phyloP scores from a whole-genome alignment of 2,329 filamentous ascomycete genomes.

The Myotisia sp. region DNA sequence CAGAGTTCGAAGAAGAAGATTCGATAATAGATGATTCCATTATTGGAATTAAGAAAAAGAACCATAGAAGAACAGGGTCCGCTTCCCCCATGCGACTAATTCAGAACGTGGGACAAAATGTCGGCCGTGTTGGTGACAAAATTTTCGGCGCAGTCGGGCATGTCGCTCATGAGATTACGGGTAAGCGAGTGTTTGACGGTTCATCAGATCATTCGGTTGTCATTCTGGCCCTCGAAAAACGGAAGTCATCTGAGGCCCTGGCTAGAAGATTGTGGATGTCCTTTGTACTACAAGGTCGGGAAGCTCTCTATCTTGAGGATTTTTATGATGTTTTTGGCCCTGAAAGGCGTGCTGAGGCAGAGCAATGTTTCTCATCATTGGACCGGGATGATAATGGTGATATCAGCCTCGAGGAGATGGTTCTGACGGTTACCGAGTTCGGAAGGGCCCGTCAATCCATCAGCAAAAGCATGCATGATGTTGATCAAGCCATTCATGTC shows the following conservation, averaged over 20 bases:
- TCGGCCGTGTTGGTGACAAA: constrained; percentile 78
- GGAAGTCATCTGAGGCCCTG: constrained; percentile 71
- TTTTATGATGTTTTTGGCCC: constrained; percentile 74
- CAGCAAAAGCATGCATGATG: constrained; percentile 87
- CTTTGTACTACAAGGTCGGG: constrained; percentile 79
- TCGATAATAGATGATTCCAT: constrained; percentile 78
- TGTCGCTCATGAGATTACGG: constrained; percentile 85
- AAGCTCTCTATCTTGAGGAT: constrained; percentile 66
- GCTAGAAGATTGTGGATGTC: constrained; percentile 97
- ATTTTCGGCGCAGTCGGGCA: constrained; percentile 87
- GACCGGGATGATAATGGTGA: constrained; percentile 87
- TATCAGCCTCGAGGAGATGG: constrained; percentile 90
- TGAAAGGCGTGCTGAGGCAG: constrained; percentile 59
- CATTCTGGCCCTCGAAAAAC: constrained; percentile 74
- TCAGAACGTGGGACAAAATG: constrained; percentile 54
- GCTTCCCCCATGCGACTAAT: constrained; percentile 68
- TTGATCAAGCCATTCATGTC: constrained; percentile 82
- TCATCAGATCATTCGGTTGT: constrained; percentile 83
- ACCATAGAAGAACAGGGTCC: constrained; percentile 43
- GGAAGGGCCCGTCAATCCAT: constrained; percentile 79
- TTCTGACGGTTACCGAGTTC: constrained; percentile 70
- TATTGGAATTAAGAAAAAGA: constrained; percentile 41
- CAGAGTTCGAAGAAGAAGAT: constrained; percentile 82
- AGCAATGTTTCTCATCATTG: constrained; percentile 67
- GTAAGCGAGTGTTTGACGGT: constrained; percentile 87